phyloP scores from a whole-genome alignment of 208 protist genomes.

The Trypanosoma lewisi region DNA sequence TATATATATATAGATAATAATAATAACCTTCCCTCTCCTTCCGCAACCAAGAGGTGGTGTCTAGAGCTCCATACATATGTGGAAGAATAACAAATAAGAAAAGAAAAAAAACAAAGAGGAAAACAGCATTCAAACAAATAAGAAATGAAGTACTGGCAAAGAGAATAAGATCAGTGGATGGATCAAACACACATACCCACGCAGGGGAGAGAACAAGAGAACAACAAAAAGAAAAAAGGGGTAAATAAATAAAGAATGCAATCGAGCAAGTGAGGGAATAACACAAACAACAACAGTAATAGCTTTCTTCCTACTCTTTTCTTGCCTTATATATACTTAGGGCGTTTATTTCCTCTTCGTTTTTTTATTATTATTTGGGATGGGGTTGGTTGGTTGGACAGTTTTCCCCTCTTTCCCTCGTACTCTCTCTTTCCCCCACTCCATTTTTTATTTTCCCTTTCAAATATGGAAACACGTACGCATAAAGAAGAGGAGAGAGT shows the following conservation, averaged over 20 bases:
- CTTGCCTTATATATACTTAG: background rate
- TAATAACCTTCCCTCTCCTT: background rate
- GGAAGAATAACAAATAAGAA: no score
- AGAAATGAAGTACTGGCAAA: constrained; percentile 1
- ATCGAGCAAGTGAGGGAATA: no score
- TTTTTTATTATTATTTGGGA: constrained; percentile 34
- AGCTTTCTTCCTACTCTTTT: background rate
- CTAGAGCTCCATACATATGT: no score
- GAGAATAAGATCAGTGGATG: background rate
- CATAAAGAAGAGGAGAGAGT: background rate
- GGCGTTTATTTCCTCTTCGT: constrained; percentile 11
- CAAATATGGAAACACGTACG: no score
- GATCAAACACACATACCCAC: no score
- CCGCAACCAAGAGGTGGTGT: no score
- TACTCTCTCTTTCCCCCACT: no score
- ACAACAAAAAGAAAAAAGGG: constrained; percentile 1
- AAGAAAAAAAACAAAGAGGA: constrained; percentile 13
- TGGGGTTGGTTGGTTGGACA: background rate
- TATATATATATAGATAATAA: constrained; percentile 4
- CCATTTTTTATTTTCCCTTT: no score
- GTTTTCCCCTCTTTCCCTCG: background rate
- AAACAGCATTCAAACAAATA: background rate
- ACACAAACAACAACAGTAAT: background rate
- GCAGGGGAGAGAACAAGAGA: background rate
- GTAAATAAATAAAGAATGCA: background rate